Percentiles rank a stretch among this genome's conserved stretches.
These are phyloP conservation scores for Apiospora marii DNA, from an alignment of 2,329 filamentous ascomycete genomes.

Conservation along the genomic window DNA sequence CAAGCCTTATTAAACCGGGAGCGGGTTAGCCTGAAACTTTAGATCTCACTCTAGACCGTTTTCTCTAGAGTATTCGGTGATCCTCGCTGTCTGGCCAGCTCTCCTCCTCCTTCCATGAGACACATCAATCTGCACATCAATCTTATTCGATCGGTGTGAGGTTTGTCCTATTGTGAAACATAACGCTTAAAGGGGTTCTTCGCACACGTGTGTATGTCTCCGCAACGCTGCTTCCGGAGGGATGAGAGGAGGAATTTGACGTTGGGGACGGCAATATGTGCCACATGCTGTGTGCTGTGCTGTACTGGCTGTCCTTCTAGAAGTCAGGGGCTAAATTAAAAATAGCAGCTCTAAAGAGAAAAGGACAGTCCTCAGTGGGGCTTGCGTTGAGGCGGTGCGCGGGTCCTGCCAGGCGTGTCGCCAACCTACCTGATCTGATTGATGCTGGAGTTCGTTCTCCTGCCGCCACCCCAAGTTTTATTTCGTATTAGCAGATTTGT, in stretches of 20 bases:
- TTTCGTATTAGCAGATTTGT: constrained; percentile 21
- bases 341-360: not conserved
- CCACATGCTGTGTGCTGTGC: not conserved
- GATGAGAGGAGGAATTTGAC: not conserved
- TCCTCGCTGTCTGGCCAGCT: constrained; percentile 6
- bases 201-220: not conserved
- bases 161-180: constrained; percentile 3
- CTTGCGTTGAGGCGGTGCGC: not conserved
- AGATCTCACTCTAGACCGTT: constrained; percentile 17
- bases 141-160: not conserved
- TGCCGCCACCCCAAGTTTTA: not conserved
- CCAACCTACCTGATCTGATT: not conserved
- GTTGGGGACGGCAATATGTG: not conserved
- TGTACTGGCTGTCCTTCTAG: constrained; percentile 9
- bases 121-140: constrained; percentile 17
- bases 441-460: not conserved
- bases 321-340: constrained; percentile 19
- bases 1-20: constrained; percentile 17
- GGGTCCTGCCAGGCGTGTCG: not conserved
- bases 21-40: constrained; percentile 20
- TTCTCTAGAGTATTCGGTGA: constrained; percentile 16
- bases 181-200: not conserved
- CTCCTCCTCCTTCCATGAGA: constrained; percentile 2
- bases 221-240: not conserved
- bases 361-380: constrained; percentile 12